phyloP scores from a whole-genome alignment of 2,329 filamentous ascomycete species.

The Aspergillus spinulosporus region DNA sequence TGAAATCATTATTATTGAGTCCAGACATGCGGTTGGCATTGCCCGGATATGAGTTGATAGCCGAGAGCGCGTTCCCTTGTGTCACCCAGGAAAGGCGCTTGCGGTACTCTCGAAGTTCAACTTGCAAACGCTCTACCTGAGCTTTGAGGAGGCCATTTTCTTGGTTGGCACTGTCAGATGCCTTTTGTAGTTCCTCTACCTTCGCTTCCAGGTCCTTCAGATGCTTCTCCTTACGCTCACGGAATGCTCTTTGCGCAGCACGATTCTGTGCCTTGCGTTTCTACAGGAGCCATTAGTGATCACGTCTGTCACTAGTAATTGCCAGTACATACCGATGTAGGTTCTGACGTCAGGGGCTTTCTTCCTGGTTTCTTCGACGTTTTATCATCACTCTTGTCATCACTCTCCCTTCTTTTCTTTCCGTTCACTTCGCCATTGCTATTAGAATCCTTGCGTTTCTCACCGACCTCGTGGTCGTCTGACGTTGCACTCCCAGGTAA shows the following conservation, averaged over 20 bases:
- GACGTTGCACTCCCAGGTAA: constrained; percentile 55
- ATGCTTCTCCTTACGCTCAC: constrained; percentile 88
- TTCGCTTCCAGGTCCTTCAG: constrained; percentile 55
- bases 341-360: constrained; percentile 93
- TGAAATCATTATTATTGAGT: constrained; percentile 75
- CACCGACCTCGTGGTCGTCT: constrained; percentile 57
- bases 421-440: constrained; percentile 65
- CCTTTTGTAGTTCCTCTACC: constrained; percentile 69
- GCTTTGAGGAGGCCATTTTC: constrained; percentile 81
- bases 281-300: constrained; percentile 33
- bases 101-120: constrained; percentile 85
- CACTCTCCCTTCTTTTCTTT: constrained; percentile 72
- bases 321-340: constrained; percentile 75
- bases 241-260: constrained; percentile 88
- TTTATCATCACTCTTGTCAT: constrained; percentile 83
- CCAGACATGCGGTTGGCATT: constrained; percentile 54
- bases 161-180: constrained; percentile 76
- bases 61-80: constrained; percentile 48
- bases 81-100: constrained; percentile 72
- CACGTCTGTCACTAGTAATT: background rate
- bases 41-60: constrained; percentile 49
- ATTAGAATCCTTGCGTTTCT: constrained; percentile 58
- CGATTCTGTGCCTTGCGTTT: constrained; percentile 85
- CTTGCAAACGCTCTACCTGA: constrained; percentile 84
- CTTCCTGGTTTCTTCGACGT: constrained; percentile 91